Evolutionary conservation across 352 stramenopile genomes (phyloP).

Genomic region (Thalassiosira livingstoniorum): DNA sequence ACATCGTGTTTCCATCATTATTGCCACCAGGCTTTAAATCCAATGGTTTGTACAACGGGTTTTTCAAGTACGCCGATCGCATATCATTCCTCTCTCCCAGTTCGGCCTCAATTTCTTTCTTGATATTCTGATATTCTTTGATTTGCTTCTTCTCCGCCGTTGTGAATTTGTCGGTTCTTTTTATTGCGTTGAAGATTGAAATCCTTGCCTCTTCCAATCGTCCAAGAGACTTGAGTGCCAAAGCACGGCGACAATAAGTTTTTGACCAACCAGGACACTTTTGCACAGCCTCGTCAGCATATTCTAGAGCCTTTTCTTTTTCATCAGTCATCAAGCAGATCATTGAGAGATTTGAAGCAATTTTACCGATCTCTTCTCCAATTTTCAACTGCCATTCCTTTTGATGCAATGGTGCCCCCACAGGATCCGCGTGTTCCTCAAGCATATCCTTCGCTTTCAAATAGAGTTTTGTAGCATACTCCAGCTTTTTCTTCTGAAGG

Average conservation of each 20-base stretch:
- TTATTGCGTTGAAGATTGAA: conserved; percentile 33
- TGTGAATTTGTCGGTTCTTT: too few species aligned
- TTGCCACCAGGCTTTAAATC: neutral
- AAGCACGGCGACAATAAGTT: conserved; percentile 12
- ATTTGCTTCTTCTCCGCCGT: too few species aligned
- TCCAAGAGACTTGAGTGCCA: conserved; percentile 26
- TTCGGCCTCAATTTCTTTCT: conserved; percentile 21
- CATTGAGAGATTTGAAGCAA: conserved; percentile 38
- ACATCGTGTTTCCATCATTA: neutral
- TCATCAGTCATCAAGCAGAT: conserved; percentile 25
- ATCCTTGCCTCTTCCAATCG: conserved; percentile 19
- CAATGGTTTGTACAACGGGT: conserved; percentile 28
- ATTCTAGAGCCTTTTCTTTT: conserved; percentile 15
- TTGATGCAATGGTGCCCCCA: conserved; percentile 3
- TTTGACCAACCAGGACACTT: too few species aligned
- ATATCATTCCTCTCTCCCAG: too few species aligned
- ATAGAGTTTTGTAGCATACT: too few species aligned
- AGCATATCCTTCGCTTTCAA: conserved; percentile 25
- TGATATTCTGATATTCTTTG: conserved; percentile 15
- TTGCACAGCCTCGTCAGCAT: conserved; percentile 31
- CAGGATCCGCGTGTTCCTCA: conserved; percentile 3
- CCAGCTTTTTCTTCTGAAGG: too few species aligned
- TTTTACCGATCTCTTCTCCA: conserved; percentile 30
- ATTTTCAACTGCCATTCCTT: conserved; percentile 14
- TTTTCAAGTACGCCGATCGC: too few species aligned